Conservation (phyloP, 2,329 filamentous ascomycete species). For the Diaporthe helianthi region DNA sequence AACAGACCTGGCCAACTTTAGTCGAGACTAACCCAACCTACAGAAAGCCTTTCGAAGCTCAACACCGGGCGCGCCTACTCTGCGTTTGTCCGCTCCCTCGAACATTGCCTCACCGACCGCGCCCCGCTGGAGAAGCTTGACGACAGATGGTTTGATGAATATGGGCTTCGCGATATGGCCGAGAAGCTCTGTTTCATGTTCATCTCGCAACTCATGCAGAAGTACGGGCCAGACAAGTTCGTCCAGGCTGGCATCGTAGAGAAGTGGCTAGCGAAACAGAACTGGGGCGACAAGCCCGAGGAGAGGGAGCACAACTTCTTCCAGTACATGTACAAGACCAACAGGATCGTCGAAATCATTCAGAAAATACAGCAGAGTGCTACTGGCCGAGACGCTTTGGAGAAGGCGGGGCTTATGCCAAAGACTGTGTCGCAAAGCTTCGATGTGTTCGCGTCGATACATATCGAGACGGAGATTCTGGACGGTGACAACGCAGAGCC, state of each 20-base stretch:
- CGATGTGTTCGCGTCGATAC: constrained; percentile 34
- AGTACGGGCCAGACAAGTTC: constrained; percentile 63
- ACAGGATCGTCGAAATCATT: constrained; percentile 61
- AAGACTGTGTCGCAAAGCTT: constrained; percentile 40
- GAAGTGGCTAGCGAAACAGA: constrained; percentile 76
- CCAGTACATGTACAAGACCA: constrained; percentile 59
- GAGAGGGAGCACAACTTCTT: constrained; percentile 62
- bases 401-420: constrained; percentile 55
- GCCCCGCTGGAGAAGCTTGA: constrained; percentile 58
- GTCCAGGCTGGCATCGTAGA: constrained; percentile 71
- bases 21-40: constrained; percentile 31
- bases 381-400: constrained; percentile 59
- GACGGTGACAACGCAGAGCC: constrained; percentile 40
- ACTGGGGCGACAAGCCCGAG: constrained; percentile 66
- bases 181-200: constrained; percentile 68
- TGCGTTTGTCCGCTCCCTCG: constrained; percentile 66
- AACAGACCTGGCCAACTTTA: not conserved
- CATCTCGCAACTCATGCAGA: constrained; percentile 63
- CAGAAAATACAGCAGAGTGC: constrained; percentile 55
- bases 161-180: constrained; percentile 65
- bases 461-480: constrained; percentile 34
- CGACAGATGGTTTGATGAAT: constrained; percentile 67
- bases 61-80: constrained; percentile 59
- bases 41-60: constrained; percentile 54
- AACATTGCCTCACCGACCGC: constrained; percentile 59